These are phyloP conservation scores for Austroboletus niveus DNA, from an alignment of 1,284 basidiomycete species.

Conservation along the genomic window DNA sequence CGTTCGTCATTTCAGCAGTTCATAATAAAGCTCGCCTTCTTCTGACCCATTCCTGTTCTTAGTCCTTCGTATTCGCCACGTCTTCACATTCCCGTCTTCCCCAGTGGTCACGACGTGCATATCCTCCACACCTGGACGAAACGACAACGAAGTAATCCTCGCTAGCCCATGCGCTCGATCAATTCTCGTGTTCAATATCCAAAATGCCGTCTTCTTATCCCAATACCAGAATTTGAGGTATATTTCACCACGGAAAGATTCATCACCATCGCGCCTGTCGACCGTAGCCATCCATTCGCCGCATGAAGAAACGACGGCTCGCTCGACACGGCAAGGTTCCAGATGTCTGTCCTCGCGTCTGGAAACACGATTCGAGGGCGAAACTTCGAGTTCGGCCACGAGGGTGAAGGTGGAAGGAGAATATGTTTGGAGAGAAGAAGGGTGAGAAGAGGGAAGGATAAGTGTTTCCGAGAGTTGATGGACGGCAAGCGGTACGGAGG, in stretches of 20 bases:
- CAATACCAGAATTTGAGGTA: conserved; percentile 93
- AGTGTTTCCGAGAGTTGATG: conserved; percentile 73
- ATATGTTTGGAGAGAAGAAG: conserved; percentile 92
- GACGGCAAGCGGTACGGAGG: conserved; percentile 61
- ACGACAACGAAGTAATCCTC: conserved; percentile 67
- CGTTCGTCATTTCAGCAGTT: not conserved
- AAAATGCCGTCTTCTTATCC: conserved; percentile 56
- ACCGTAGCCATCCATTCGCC: conserved; percentile 95
- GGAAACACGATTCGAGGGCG: conserved; percentile 91
- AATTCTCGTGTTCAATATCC: conserved; percentile 87
- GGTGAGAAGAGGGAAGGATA: conserved; percentile 90
- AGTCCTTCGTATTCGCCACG: conserved; percentile 60
- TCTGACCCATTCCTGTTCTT: conserved; percentile 42
- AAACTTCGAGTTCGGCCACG: conserved; percentile 87
- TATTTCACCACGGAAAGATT: conserved; percentile 62
- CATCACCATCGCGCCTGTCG: conserved; percentile 73
- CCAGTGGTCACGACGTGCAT: conserved; percentile 62
- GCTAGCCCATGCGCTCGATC: conserved; percentile 82
- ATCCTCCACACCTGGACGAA: conserved; percentile 49
- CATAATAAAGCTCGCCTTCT: conserved; percentile 43
- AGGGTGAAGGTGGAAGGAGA: conserved; percentile 73
- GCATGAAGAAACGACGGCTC: conserved; percentile 60
- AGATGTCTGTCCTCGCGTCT: conserved; percentile 78
- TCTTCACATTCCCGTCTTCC: conserved; percentile 66
- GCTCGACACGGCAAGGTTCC: conserved; percentile 77